phyloP scores from a whole-genome alignment of 768 basidiomycete species.

The Glaciozyma martinii region DNA sequence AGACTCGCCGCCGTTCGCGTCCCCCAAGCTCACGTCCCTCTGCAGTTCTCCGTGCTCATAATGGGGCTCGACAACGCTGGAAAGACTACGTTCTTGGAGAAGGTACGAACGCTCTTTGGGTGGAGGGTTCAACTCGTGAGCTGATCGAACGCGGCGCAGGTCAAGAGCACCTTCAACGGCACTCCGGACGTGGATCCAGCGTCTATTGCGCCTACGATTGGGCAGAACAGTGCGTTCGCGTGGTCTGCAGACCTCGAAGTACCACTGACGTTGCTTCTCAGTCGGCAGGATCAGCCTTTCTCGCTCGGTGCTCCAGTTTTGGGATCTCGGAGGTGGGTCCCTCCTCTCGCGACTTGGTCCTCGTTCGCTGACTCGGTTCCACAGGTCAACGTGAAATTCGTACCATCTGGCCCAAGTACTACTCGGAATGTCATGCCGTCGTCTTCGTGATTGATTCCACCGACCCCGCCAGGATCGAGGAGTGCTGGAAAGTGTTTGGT shows the following conservation, averaged over 20 bases:
- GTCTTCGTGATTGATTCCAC: slow-evolving; percentile 90
- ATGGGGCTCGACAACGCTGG: slow-evolving; percentile 87
- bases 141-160: slow-evolving; percentile 80
- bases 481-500: slow-evolving; percentile 98
- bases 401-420: slow-evolving; percentile 88
- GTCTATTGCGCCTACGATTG: slow-evolving; percentile 92
- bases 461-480: slow-evolving; percentile 72
- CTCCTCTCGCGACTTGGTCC: background rate
- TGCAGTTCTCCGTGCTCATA: slow-evolving; percentile 85
- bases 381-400: slow-evolving; percentile 84
- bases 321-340: slow-evolving; percentile 63
- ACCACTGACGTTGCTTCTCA: slow-evolving; percentile 36
- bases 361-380: background rate
- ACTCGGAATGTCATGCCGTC: slow-evolving; percentile 93
- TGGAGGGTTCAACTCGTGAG: background rate
- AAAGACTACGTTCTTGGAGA: slow-evolving; percentile 50
- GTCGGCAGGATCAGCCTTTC: slow-evolving; percentile 89
- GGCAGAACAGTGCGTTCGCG: slow-evolving; percentile 76
- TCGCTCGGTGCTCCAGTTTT: slow-evolving; percentile 89
- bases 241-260: background rate
- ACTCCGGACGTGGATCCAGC: slow-evolving; percentile 78
- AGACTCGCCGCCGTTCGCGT: slow-evolving; percentile 21
- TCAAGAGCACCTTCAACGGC: slow-evolving; percentile 84
- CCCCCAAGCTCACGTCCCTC: slow-evolving; percentile 32
- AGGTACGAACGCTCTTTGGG: background rate